These are phyloP conservation scores for Pichia kluyveri DNA, from an alignment of 805 yeast species.

Conservation along the genomic window DNA sequence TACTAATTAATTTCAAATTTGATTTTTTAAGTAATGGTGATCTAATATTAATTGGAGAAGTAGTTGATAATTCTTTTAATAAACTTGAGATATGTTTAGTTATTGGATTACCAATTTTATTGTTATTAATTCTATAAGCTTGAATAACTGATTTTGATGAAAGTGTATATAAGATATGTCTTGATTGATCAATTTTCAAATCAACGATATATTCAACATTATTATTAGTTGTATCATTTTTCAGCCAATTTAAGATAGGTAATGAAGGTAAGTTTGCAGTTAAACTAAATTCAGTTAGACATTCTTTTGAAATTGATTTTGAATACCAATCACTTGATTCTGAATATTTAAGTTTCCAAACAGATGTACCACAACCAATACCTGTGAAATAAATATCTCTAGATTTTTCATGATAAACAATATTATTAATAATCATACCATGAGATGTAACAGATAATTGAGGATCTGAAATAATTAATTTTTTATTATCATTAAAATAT, in stretches of 20 bases:
- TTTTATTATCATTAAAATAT: slow-evolving; percentile 28
- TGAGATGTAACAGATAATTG: slow-evolving; percentile 72
- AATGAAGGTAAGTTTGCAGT: slow-evolving; percentile 40
- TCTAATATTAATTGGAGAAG: slow-evolving; percentile 27
- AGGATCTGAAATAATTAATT: slow-evolving; percentile 69
- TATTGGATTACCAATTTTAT: slow-evolving; percentile 20
- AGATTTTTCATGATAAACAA: slow-evolving; percentile 50
- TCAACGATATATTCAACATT: slow-evolving; percentile 48
- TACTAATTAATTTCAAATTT: slow-evolving; percentile 49
- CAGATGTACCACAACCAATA: slow-evolving; percentile 62
- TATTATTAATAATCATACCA: slow-evolving; percentile 63
- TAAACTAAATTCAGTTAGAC: slow-evolving; percentile 63
- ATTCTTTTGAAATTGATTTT: slow-evolving; percentile 72
- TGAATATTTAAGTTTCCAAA: slow-evolving; percentile 84
- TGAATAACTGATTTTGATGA: slow-evolving; percentile 77
- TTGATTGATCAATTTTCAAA: slow-evolving; percentile 64
- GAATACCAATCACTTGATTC: slow-evolving; percentile 81
- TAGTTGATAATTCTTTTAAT: slow-evolving; percentile 37
- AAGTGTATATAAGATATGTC: slow-evolving; percentile 71
- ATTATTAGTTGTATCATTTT: slow-evolving; percentile 12
- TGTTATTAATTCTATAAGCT: slow-evolving; percentile 50
- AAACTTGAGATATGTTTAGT: slow-evolving; percentile 37
- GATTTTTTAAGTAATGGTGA: slow-evolving; percentile 34
- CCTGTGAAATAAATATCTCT: slow-evolving; percentile 83
- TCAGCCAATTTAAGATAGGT: slow-evolving; percentile 22